Base-by-base conservation (phyloP, 1,284 basidiomycete genomes). In the Cronartium quercuum region DNA sequence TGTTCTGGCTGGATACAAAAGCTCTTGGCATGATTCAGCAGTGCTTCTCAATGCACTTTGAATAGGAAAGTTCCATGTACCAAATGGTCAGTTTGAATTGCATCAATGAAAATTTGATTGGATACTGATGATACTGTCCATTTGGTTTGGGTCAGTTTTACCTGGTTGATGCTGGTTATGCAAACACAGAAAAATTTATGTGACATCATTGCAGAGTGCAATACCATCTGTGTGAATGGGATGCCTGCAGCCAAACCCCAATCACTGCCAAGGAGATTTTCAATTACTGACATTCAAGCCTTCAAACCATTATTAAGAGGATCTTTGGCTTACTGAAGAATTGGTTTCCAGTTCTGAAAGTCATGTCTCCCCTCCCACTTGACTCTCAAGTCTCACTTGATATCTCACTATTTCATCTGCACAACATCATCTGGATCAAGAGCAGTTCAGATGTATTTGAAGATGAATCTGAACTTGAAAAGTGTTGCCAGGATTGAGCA, bases 1-100 rank as follows among this genome's bases (percentile, higher is more conserved):
- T 76, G 68, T 83, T 51, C 78, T 82, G n/a, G 77, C 77, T 62
- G 82, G 82, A 58, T 83, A 81, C 80, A 82, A 84, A 71, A 82
- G 83, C 2, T 82, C 80, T 78, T 81, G 81, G n/a, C 78, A 81
- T 24, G 82, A 84, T 41, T 18, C 47, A 5, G 75, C 76, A 1
- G 66, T 76, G 0, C 68, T 84, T 29, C 82, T 77, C 69, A 76
- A 81, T 9, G 68, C 81, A 79, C 79, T 80, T 15, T 61, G 78
- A 5, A 18, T 61, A 24, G 18, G 21, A 18, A 10, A 12, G 0
- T 73, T 57, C 44, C 57, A 55, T 41, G 37, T 73, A 13, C 61
- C 69, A 21, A 29, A 57, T 40, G 51, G 7, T 73, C 57, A 34
- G 37, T n/a, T 4, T 40, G 29, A 4, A 55, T 55, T 12, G 18